These are phyloP conservation scores for Coemansia sp. DNA, from an alignment of 192 early-diverging fungal genomes.

Conservation along the genomic window DNA sequence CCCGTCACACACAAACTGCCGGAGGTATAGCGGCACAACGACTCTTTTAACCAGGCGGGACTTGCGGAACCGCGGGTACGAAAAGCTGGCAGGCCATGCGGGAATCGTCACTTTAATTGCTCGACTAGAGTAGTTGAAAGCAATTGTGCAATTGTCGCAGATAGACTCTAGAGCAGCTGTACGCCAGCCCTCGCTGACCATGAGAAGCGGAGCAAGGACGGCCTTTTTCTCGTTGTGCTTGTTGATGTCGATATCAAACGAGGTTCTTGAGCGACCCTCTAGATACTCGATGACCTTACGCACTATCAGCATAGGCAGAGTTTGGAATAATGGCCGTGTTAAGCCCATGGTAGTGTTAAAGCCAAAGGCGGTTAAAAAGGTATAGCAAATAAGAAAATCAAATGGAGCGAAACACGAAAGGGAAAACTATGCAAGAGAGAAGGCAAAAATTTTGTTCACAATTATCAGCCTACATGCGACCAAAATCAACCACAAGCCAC, in stretches of 20 bases:
- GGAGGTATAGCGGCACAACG: background rate
- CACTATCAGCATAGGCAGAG: background rate
- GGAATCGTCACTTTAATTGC: background rate
- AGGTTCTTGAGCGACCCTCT: background rate
- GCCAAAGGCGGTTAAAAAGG: too few species aligned
- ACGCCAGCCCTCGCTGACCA: constrained; percentile 3
- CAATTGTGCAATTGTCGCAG: background rate
- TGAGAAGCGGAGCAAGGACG: background rate
- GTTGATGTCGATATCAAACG: background rate
- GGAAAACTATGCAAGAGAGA: too few species aligned
- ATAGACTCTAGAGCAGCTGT: background rate
- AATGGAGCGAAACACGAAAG: too few species aligned
- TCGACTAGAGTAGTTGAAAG: background rate
- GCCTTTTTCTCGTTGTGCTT: background rate
- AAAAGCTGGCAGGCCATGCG: background rate
- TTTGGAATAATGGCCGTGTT: background rate
- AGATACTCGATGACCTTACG: background rate
- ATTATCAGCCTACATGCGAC: too few species aligned
- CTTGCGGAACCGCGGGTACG: background rate
- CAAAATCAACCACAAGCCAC: too few species aligned
- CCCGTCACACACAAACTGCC: background rate
- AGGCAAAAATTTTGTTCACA: too few species aligned
- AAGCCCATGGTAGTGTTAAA: too few species aligned
- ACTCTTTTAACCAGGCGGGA: background rate
- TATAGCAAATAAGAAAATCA: too few species aligned